Conservation (phyloP, 257 asterid genomes). For the Primulina huaijiensis region DNA sequence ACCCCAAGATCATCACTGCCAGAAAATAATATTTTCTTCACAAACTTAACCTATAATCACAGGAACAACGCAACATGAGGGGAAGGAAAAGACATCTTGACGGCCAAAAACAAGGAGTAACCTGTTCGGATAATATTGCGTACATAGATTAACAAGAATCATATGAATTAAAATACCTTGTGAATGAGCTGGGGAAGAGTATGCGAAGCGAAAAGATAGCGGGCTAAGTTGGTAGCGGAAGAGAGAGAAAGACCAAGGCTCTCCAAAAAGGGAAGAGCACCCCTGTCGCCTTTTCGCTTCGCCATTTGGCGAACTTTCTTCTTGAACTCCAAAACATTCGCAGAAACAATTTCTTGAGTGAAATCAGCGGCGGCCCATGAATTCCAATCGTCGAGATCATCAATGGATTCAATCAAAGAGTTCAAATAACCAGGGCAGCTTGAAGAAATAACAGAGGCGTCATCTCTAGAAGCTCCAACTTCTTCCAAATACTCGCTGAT, state of each 20-base stretch:
- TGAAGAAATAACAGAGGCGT: conserved; percentile 50
- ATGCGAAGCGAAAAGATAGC: conserved; percentile 54
- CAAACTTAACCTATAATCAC: conserved; percentile 66
- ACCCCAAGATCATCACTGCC: conserved; percentile 49
- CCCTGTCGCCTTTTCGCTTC: conserved; percentile 77
- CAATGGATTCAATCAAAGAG: conserved; percentile 64
- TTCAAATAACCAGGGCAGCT: conserved; percentile 62
- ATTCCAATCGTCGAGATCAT: conserved; percentile 78
- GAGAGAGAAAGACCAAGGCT: conserved; percentile 77
- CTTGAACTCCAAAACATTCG: conserved; percentile 38
- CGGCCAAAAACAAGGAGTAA: background rate
- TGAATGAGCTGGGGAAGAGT: conserved; percentile 57
- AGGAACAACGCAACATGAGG: conserved; percentile 18
- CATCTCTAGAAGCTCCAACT: conserved; percentile 54
- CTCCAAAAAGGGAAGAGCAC: conserved; percentile 77
- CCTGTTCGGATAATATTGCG: background rate
- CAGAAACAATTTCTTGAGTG: conserved; percentile 11
- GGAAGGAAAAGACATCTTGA: conserved; percentile 10
- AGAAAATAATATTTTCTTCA: conserved; percentile 80
- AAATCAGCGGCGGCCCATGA: conserved; percentile 35
- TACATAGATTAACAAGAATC: background rate
- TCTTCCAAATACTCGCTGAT: conserved; percentile 51
- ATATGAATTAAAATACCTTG: conserved; percentile 43
- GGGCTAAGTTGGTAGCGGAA: conserved; percentile 71
- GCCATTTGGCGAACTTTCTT: conserved; percentile 61